A percentile compares a stretch with the other conserved stretches of the same genome.
Conservation (phyloP, 1,284 basidiomycete genomes). For the Peniophora sp. region DNA sequence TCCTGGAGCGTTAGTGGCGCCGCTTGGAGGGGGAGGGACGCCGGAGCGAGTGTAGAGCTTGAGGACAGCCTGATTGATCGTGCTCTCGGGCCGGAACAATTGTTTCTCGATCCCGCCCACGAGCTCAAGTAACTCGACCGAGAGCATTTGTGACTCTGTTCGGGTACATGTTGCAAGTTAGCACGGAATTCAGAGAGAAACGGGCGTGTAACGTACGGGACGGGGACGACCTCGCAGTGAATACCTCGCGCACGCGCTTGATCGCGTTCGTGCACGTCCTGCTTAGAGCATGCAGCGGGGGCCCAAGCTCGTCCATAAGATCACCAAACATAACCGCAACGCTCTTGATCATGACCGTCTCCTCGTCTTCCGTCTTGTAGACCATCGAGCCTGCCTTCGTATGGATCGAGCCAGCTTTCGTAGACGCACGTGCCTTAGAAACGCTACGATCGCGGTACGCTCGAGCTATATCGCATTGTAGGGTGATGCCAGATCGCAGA, state of each 20-base stretch:
- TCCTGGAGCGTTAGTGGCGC: conserved; percentile 93
- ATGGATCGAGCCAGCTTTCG: conserved; percentile 5
- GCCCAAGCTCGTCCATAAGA: conserved; percentile 76
- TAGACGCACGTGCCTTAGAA: conserved; percentile 1
- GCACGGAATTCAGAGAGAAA: too few species aligned
- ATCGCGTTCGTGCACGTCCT: conserved; percentile 52
- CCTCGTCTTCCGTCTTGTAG: conserved; percentile 41
- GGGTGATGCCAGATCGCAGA: conserved; percentile 70
- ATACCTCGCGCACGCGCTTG: conserved; percentile 55
- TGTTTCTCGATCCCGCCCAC: conserved; percentile 62
- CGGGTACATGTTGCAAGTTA: too few species aligned
- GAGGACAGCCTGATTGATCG: conserved; percentile 75
- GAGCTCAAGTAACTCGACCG: conserved; percentile 55
- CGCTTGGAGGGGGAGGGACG: not conserved
- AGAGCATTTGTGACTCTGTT: conserved; percentile 26
- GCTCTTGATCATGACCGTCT: conserved; percentile 48
- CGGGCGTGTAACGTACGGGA: too few species aligned
- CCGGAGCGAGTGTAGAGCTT: conserved; percentile 55
- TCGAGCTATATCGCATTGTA: conserved; percentile 76
- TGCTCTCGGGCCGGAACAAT: conserved; percentile 69
- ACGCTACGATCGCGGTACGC: conserved; percentile 54
- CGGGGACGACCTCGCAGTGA: conserved; percentile 22
- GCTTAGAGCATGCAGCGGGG: conserved; percentile 69
- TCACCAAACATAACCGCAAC: conserved; percentile 77
- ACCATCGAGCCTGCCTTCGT: conserved; percentile 19